phyloP scores from a whole-genome alignment of 1,284 basidiomycete species.

The Puccinia hordei region DNA sequence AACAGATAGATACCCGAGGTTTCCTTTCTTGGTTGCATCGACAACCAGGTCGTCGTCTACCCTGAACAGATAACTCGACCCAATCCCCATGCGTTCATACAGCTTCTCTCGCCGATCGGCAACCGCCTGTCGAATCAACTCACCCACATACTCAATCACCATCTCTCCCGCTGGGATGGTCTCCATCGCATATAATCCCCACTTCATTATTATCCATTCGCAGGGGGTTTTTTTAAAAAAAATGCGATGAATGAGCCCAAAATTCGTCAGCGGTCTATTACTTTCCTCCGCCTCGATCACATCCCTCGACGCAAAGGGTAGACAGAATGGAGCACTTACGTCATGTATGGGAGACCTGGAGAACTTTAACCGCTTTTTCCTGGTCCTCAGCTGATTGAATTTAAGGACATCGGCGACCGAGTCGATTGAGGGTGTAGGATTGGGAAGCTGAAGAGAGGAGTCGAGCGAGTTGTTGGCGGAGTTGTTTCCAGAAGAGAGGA shows the following conservation, averaged over 20 bases:
- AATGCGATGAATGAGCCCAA: not conserved
- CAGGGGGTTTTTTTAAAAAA: not conserved
- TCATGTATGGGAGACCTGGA: slow-evolving; percentile 95
- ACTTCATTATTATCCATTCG: not conserved
- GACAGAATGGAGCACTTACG: slow-evolving; percentile 81
- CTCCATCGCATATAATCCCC: slow-evolving; percentile 58
- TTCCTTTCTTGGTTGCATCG: slow-evolving; percentile 97
- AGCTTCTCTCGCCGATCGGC: slow-evolving; percentile 95
- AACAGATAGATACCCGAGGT: slow-evolving; percentile 74
- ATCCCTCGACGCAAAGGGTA: too few species aligned
- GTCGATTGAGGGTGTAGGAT: slow-evolving; percentile 52
- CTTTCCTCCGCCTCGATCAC: not conserved
- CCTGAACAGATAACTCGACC: slow-evolving; percentile 65
- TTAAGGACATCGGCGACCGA: slow-evolving; percentile 71
- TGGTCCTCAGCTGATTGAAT: slow-evolving; percentile 95
- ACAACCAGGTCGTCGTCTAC: slow-evolving; percentile 66
- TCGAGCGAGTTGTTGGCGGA: not conserved
- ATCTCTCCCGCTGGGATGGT: slow-evolving; percentile 91
- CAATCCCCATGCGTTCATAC: slow-evolving; percentile 93
- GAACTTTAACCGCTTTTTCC: slow-evolving; percentile 97
- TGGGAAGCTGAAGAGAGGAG: not conserved
- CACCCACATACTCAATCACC: slow-evolving; percentile 99
- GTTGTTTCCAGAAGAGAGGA: slow-evolving; percentile 10
- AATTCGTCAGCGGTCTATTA: not conserved
- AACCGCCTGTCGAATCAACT: slow-evolving; percentile 90